phyloP scores from a whole-genome alignment of 805 yeast species.

The Ogataea polymorpha region DNA sequence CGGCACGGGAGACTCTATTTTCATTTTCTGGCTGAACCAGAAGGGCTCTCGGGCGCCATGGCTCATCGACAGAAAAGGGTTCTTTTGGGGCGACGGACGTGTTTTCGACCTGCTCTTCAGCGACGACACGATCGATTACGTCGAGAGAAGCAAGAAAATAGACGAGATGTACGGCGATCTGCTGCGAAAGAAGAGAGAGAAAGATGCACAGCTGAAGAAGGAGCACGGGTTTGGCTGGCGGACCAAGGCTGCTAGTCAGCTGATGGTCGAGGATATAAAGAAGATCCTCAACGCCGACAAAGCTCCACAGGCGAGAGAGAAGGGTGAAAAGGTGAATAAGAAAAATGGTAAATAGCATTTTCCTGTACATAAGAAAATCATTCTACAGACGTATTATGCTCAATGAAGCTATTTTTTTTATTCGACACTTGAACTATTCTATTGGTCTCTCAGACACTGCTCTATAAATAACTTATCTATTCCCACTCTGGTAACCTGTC shows the following conservation, averaged over 20 bases:
- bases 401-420: no score
- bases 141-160: slow-evolving; percentile 48
- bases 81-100: slow-evolving; percentile 92
- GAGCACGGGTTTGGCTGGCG: slow-evolving; percentile 63
- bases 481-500: not conserved
- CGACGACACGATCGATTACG: slow-evolving; percentile 70
- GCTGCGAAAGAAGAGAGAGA: slow-evolving; percentile 41
- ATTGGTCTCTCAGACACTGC: no score
- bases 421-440: no score
- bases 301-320: not conserved
- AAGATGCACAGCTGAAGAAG: slow-evolving; percentile 47
- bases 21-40: slow-evolving; percentile 71
- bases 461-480: not conserved
- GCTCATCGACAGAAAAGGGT: slow-evolving; percentile 81
- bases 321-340: slow-evolving; percentile 1
- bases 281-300: slow-evolving; percentile 23
- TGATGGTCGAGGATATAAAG: slow-evolving; percentile 42
- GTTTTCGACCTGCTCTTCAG: slow-evolving; percentile 81
- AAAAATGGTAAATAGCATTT: not conserved
- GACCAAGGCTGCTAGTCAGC: slow-evolving; percentile 44
- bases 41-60: slow-evolving; percentile 55
- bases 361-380: not conserved
- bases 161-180: slow-evolving; percentile 32
- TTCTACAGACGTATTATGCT: no score
- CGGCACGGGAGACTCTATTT: slow-evolving; percentile 75